phyloP scores from a whole-genome alignment of 768 basidiomycete genomes.

The Lactifluus pinguis region DNA sequence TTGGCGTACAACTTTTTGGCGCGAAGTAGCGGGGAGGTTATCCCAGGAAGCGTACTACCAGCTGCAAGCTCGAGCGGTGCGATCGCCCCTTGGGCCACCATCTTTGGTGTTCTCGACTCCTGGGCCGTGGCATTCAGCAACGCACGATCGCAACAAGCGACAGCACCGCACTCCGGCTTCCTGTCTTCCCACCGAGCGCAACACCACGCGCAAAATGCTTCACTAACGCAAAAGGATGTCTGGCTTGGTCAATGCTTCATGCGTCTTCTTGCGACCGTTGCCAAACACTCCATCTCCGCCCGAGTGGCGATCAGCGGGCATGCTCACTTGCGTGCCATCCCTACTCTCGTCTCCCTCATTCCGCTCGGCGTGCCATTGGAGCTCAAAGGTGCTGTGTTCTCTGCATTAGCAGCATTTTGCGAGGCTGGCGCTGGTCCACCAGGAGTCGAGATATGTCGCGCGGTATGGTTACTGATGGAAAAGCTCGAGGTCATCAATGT shows the following conservation, averaged over 20 bases:
- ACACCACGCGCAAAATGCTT: constrained; percentile 33
- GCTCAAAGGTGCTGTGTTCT: constrained; percentile 78
- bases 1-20: constrained; percentile 85
- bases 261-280: constrained; percentile 66
- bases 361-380: constrained; percentile 82
- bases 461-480: constrained; percentile 81
- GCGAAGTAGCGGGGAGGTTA: constrained; percentile 59
- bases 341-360: constrained; percentile 68
- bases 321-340: constrained; percentile 72
- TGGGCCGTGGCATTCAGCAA: constrained; percentile 54
- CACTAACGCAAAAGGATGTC: constrained; percentile 63
- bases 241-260: constrained; percentile 75
- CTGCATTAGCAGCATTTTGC: constrained; percentile 75
- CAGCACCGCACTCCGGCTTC: constrained; percentile 14
- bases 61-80: constrained; percentile 36
- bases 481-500: constrained; percentile 76
- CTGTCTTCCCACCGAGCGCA: constrained; percentile 31
- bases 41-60: constrained; percentile 49
- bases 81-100: constrained; percentile 66
- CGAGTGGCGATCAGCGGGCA: constrained; percentile 71
- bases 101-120: constrained; percentile 67
- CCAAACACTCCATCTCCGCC: constrained; percentile 64
- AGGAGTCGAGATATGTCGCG: constrained; percentile 73
- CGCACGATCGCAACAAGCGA: constrained; percentile 36
- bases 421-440: constrained; percentile 63